A percentile compares a stretch with the other conserved stretches of the same genome.
phyloP scores from a whole-genome alignment of 2,329 filamentous ascomycete species.

The Calcarisporium arbuscula region DNA sequence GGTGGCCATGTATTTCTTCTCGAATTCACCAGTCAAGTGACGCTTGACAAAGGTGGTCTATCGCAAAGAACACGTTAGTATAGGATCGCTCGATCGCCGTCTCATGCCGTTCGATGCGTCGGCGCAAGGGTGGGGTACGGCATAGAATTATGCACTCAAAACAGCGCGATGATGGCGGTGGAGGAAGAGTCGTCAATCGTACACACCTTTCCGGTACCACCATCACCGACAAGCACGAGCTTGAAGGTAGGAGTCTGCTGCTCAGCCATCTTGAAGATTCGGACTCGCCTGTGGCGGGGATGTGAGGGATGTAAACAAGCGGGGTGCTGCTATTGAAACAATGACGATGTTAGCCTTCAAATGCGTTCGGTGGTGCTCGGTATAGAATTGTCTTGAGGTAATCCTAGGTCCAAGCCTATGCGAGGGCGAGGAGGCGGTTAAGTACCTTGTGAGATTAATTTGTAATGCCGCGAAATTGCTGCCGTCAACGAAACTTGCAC shows the following conservation, averaged over 20 bases:
- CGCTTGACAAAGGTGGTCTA: constrained; percentile 99
- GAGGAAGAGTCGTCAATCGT: not conserved
- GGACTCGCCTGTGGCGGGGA: constrained; percentile 13
- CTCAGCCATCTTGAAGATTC: constrained; percentile 54
- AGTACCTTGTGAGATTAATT: too few species aligned
- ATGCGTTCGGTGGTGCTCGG: constrained; percentile 11
- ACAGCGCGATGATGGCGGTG: not conserved
- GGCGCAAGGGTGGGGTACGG: too few species aligned
- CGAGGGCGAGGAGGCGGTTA: too few species aligned
- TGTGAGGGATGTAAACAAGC: constrained; percentile 41
- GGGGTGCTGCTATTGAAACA: constrained; percentile 30
- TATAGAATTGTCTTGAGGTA: too few species aligned
- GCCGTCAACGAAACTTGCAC: too few species aligned
- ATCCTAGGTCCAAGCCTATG: too few species aligned
- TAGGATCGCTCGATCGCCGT: not conserved
- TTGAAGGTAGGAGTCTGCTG: constrained; percentile 79
- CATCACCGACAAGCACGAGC: constrained; percentile 98
- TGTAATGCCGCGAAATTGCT: too few species aligned
- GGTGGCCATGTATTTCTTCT: constrained; percentile 99
- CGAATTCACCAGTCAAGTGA: constrained; percentile 98
- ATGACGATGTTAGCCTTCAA: constrained; percentile 25
- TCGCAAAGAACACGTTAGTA: constrained; percentile 6
- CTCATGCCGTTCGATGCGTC: not conserved
- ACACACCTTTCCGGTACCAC: constrained; percentile 94
- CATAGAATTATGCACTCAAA: too few species aligned